Conservation (phyloP, 2,329 filamentous ascomycete species). For the Penicillium sp. region DNA sequence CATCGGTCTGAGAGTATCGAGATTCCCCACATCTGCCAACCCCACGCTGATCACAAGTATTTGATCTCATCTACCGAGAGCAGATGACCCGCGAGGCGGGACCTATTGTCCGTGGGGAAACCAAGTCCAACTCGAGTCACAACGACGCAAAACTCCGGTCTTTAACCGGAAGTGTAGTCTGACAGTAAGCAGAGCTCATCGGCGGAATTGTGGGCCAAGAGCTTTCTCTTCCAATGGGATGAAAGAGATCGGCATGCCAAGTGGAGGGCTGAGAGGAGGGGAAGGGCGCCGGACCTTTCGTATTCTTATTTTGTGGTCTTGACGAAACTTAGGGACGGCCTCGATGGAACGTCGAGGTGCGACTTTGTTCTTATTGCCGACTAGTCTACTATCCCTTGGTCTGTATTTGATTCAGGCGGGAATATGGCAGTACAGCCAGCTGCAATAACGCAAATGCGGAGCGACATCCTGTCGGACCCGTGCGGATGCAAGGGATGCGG, state of each 20-base stretch:
- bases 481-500: slow-evolving; percentile 18
- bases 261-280: slow-evolving; percentile 11
- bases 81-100: not conserved
- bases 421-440: not conserved
- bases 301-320: slow-evolving; percentile 11
- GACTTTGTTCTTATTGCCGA: slow-evolving; percentile 8
- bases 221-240: slow-evolving; percentile 13
- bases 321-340: not conserved
- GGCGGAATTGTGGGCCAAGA: slow-evolving; percentile 3
- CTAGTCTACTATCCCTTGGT: not conserved
- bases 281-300: slow-evolving; percentile 8
- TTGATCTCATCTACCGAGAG: too few species aligned
- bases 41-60: not conserved
- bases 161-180: slow-evolving; percentile 2
- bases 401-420: not conserved
- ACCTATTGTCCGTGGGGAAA: not conserved
- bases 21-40: not conserved
- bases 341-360: slow-evolving; percentile 20
- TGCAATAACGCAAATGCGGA: not conserved
- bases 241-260: slow-evolving; percentile 25
- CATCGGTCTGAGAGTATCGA: not conserved
- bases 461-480: slow-evolving; percentile 5
- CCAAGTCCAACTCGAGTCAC: not conserved
- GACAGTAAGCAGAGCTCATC: not conserved
- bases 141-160: slow-evolving; percentile 3